Base-by-base conservation (phyloP, 2,329 filamentous ascomycete genomes). In the Ceratocystis variospora region DNA sequence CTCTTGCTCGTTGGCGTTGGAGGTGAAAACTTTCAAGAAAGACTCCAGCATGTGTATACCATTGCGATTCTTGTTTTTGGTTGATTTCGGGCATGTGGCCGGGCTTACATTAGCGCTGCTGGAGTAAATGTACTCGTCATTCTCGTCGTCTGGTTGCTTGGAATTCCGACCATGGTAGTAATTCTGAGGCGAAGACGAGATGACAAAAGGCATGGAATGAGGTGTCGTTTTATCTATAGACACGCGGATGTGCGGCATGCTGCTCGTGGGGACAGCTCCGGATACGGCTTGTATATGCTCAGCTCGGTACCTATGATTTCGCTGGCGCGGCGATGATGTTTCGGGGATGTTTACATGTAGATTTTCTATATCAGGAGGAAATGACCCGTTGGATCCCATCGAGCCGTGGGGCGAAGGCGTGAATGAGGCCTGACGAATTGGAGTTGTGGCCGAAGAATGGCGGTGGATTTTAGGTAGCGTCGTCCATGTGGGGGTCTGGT, bases 361-460 rank as follows among this genome's bases (percentile, higher is more conserved):
- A 33, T 37, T 44, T 33, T 67, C 65, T 10, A n/a, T 64, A 22
- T 67, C 62, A 3, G 53, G 61, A n/a, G 62, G 41, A 28, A 61
- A 61, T 12, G 61, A 59, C 2, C 48, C 50, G 17, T 53, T 45
- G 33, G 57, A 65, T 6, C 28, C 55, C n/a, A 50, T 61, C 12
- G 62, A 64, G 22, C 57, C 59, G 8, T 44, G 55, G 8, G 64
- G 45, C 3, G 63, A 57, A 8, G 66, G 63, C 3, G 66, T 65
- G 45, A 67, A 67, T n/a, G 66, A 57, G 3, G 62, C 45, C 15
- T 63, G 63, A 12, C 46, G 63, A 10, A 65, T 63, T 37, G 64
- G 62, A 2, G 50, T 15, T 28, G 50, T 25, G 5, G 57, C 66
- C 12, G 66, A 67, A 10, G 64, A 17, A 59, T 67, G 66, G 10